Conservation (phyloP, 2,329 filamentous ascomycete species). For the Trichoderma gracile region DNA sequence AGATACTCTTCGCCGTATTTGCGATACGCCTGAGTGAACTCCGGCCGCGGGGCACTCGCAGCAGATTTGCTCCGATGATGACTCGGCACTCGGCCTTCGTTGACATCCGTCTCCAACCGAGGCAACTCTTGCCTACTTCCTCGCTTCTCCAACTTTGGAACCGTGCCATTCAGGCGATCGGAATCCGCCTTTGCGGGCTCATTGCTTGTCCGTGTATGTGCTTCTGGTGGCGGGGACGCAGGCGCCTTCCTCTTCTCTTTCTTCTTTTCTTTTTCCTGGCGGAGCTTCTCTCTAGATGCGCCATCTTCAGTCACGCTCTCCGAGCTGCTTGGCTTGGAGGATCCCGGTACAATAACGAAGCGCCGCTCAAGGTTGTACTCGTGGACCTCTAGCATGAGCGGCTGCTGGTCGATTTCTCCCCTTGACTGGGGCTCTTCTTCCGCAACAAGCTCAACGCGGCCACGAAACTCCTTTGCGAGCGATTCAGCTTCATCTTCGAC, state of each 20-base stretch:
- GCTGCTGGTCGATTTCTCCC: constrained; percentile 68
- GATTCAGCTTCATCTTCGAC: constrained; percentile 70
- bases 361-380: constrained; percentile 63
- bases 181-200: neutral
- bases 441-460: constrained; percentile 32
- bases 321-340: constrained; percentile 25
- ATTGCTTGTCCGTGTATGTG: neutral
- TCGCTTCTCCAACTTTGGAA: constrained; percentile 31
- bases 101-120: constrained; percentile 46
- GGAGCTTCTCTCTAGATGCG: constrained; percentile 33
- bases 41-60: constrained; percentile 36
- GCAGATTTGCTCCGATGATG: constrained; percentile 43
- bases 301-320: constrained; percentile 31
- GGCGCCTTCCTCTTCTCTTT: constrained; percentile 3
- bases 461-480: constrained; percentile 60
- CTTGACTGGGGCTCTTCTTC: constrained; percentile 60
- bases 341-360: constrained; percentile 59
- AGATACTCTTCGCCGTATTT: constrained; percentile 40
- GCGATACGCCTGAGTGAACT: constrained; percentile 35
- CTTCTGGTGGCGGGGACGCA: constrained; percentile 6
- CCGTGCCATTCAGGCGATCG: neutral
- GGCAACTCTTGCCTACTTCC: constrained; percentile 46
- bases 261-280: constrained; percentile 14
- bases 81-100: constrained; percentile 33
- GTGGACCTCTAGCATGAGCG: constrained; percentile 64